Evolutionary conservation across 176 grass and related monocot genomes (phyloP), one percentile per base, ranked within the genome.

Genomic region (Zoysia pacifica): DNA sequence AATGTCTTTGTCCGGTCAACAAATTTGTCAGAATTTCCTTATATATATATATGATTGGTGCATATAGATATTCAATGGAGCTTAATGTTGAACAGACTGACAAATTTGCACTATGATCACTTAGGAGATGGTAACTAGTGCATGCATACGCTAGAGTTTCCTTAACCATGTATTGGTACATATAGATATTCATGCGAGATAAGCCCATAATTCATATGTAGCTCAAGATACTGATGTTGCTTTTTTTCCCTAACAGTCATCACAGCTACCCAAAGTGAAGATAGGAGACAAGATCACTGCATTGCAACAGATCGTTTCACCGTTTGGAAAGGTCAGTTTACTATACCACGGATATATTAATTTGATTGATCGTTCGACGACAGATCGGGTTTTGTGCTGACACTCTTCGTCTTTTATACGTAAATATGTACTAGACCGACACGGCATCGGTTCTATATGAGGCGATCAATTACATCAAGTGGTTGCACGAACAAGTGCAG

Each of bases 401-500:
- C 49, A 74, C 11, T 37, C 4, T 60, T 58, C 9, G 19, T 55
- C 9, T 60, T 69, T 6, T 28, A 9, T 63, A 6, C 40, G 10
- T 84, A 36, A 62, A 6, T 28, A 48, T 85, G 44, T 72, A 35
- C 76, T 65, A 97, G 95, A 97, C 95, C 0, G 95, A 97, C 73
- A 97, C 95, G 40, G 91, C 95, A 62, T 97, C 95, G 64, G 95
- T 97, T 67, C 81, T 97, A 53, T 69, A 85, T 20, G 95, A 97
- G 73, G 92, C 95, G 49, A 91, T 94, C 81, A 94, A 76, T 70
- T 97, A 91, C 69, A 97, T 97, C 81, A 97, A 86, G 86, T 87
- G 87, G 89, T 79, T 97, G 83, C 95, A 97, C 63, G 92, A 97
- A 56, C 90, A 97, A 91, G 87, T 97, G 67, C 91, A 94, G 95